Evolutionary conservation across 1,139 yeast species (phyloP), one percentile per base, ranked within the genome.

Genomic region (Pichia sp.): DNA sequence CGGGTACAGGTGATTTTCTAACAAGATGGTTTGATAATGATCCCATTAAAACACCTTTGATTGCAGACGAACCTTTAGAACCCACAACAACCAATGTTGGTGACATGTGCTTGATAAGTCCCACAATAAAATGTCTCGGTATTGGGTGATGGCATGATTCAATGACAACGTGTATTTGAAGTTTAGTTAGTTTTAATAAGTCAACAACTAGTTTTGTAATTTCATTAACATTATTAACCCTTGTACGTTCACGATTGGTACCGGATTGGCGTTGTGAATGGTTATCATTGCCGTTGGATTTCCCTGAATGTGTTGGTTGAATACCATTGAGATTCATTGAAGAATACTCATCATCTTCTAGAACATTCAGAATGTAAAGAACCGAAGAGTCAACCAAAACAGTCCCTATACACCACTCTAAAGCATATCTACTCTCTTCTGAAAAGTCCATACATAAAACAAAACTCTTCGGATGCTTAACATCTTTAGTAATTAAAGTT

Each of bases 401-500:
- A 0, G 95, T 79, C 2, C 96, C 96, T 51, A 89, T 72, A 35
- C 89, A 77, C 87, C 96, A 89, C 55, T 87, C 94, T 33, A 89
- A 69, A 0, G 96, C 94, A 61, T 84, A 86, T 28, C 74, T 72
- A 4, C 95, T 82, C 55, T 87, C 96, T 1, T 89, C 87, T 2
- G 91, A 81, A 53, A 85, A 74, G 58, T 86, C 95, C 66, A 84
- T 76, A 56, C 91, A 85, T 26, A 84, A 73, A 42, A 86, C 67
- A 61, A 80, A 86, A 61, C 84, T 75, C 57, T 79, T 81, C 32
- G 85, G 84, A 26, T 52, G 48, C 22, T 46, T 47, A 6, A 36
- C 20, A 11, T 41, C 43, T 8, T 46, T 38, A 13, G 42, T 33
- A 23, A 51, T 50, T 34, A 73, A 63, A 21, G 77, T 65, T 50